Percentiles rank a stretch among this genome's conserved stretches.
These are phyloP conservation scores for Coix lacrymajobi DNA, from an alignment of 176 grass and related monocot genomes.

Conservation along the genomic window DNA sequence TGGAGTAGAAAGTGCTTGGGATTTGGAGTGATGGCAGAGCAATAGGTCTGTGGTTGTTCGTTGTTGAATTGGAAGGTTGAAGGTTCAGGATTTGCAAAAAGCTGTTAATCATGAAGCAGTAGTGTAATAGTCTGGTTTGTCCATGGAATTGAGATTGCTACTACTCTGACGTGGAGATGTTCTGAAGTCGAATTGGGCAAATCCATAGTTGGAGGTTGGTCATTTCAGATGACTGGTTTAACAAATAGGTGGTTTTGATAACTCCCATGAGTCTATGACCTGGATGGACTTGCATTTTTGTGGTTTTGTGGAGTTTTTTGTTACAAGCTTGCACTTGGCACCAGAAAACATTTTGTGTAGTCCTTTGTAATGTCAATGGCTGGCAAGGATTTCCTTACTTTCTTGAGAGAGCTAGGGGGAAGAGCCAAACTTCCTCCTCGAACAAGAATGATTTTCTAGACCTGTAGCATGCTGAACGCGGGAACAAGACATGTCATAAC, in stretches of 20 bases:
- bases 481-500: neutral
- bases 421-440: neutral
- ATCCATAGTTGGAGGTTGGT: neutral
- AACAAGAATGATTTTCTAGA: neutral
- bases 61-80: neutral
- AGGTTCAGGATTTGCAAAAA: neutral
- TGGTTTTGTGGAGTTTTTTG: neutral
- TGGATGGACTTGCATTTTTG: neutral
- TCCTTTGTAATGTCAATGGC: neutral
- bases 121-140: neutral
- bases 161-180: neutral
- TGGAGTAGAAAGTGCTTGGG: neutral
- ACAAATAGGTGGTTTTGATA: neutral
- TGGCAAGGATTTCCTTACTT: neutral
- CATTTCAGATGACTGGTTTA: neutral
- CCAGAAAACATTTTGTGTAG: neutral
- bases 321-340: neutral
- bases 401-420: neutral
- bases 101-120: neutral
- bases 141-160: neutral
- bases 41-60: neutral
- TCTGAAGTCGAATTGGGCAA: neutral
- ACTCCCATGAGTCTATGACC: neutral
- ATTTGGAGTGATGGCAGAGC: neutral
- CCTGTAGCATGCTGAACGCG: neutral